These are phyloP conservation scores for Chaetomium tenue DNA, from an alignment of 495 filamentous ascomycete genomes.

Conservation along the genomic window DNA sequence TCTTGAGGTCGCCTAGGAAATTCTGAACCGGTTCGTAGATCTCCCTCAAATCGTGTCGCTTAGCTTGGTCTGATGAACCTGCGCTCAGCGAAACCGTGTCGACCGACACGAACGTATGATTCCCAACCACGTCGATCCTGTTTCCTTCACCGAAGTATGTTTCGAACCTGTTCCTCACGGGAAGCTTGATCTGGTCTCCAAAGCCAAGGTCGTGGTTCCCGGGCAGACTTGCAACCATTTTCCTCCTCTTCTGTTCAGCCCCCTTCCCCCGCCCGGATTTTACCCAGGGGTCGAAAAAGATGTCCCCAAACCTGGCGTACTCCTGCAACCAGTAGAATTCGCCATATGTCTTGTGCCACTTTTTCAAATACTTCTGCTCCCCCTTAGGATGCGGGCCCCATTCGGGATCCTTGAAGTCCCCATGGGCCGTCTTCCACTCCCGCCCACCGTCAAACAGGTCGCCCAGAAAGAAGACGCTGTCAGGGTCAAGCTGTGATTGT, in stretches of 20 bases:
- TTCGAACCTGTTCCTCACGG: conserved; percentile 78
- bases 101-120: conserved; percentile 91
- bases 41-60: conserved; percentile 46
- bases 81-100: conserved; percentile 87
- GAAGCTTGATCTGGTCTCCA: conserved; percentile 72
- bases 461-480: conserved; percentile 85
- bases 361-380: conserved; percentile 55
- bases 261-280: conserved; percentile 37
- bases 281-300: conserved; percentile 69
- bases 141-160: conserved; percentile 89
- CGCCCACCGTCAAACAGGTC: conserved; percentile 96
- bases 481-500: conserved; percentile 67
- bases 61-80: conserved; percentile 40
- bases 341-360: conserved; percentile 69
- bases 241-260: conserved; percentile 51
- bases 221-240: conserved; percentile 76
- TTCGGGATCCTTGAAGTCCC: conserved; percentile 59
- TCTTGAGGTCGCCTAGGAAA: conserved; percentile 66
- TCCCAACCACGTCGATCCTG: conserved; percentile 82
- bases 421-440: conserved; percentile 76
- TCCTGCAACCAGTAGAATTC: conserved; percentile 80
- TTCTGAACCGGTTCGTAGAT: conserved; percentile 75
- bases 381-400: conserved; percentile 52
- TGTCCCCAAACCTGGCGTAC: conserved; percentile 72
- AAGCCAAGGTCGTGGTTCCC: conserved; percentile 99